These are phyloP conservation scores for Camellia granthamiana DNA, from an alignment of 148 eudicot genomes.

Conservation along the genomic window DNA sequence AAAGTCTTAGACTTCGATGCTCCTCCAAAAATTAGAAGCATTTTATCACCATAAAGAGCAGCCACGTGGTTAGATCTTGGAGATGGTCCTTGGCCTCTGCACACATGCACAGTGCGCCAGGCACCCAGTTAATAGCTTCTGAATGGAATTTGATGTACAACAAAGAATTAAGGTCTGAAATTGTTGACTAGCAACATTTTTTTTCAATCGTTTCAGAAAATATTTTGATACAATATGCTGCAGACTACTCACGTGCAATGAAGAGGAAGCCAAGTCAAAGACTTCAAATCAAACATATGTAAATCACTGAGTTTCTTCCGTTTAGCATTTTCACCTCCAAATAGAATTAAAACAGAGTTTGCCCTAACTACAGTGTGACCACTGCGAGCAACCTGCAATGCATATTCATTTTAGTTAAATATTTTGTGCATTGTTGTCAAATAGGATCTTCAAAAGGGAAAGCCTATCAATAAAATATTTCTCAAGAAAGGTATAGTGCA, in stretches of 20 bases:
- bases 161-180: background rate
- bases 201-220: background rate
- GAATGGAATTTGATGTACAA: background rate
- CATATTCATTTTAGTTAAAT: background rate
- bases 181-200: background rate
- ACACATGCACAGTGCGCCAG: conserved; percentile 11
- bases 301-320: conserved; percentile 81
- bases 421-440: too few relatives aligned
- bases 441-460: background rate
- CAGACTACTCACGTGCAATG: conserved; percentile 80
- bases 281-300: conserved; percentile 97
- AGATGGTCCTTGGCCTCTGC: conserved; percentile 87
- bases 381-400: conserved; percentile 77
- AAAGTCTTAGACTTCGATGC: conserved; percentile 75
- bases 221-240: background rate
- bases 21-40: conserved; percentile 84
- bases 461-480: background rate
- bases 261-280: conserved; percentile 96
- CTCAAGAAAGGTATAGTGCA: background rate
- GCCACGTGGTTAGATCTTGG: conserved; percentile 92
- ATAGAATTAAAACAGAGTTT: conserved; percentile 67
- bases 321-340: conserved; percentile 88
- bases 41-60: conserved; percentile 79
- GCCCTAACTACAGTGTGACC: conserved; percentile 93
- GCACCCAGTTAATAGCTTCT: conserved; percentile 5